Base-by-base conservation (phyloP, 805 yeast species). In the Wickerhamomyces rabaulensis region DNA sequence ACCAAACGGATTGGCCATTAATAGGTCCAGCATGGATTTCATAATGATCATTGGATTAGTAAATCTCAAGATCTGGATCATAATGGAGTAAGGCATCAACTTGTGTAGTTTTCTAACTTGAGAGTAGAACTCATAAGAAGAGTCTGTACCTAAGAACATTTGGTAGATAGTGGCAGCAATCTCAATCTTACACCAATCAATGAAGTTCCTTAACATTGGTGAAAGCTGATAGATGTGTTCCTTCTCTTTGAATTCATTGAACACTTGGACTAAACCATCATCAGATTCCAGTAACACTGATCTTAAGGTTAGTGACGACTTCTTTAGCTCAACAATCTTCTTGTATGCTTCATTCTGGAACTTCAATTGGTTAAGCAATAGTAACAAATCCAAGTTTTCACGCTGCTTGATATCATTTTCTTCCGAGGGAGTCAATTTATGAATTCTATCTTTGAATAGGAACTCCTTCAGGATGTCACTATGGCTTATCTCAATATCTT, bases 41-140 rank as follows among this genome's bases (percentile, higher is more conserved):
- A 88, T 80, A 23, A 92, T 81, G 38, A 84, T 78, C 66, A 90
- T 79, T 2, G 99, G 98, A 59, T 92, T 92, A 0, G 98, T 88
- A 49, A 84, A 80, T 58, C 81, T 76, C 58, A 94, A 65, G 20
- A 92, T 84, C 19, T 87, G 87, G 39, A 82, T 82, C 63, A 91
- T 78, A 31, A 92, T 61, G 2, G 76, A 68, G 63, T 92, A 94
- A 0, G 98, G 99, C 68, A 92, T 79, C 49, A 88, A 59, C 27
- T 74, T 67, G 66, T 92, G 97, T 36, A 94, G 67, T 47, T 83
- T 78, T 52, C 80, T 79, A 27, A 86, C 68, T 58, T 88, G 89
- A 12, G 76, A 73, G 55, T 84, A 82, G 55, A 87, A 70, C 55
- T 88, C 96, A 49, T 81, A 79, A 1, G 96, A 82, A 51, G 80